Evolutionary conservation across 257 asterid species (phyloP), one percentile per base, ranked within the genome.

Genomic region (Penstemon eatonii): DNA sequence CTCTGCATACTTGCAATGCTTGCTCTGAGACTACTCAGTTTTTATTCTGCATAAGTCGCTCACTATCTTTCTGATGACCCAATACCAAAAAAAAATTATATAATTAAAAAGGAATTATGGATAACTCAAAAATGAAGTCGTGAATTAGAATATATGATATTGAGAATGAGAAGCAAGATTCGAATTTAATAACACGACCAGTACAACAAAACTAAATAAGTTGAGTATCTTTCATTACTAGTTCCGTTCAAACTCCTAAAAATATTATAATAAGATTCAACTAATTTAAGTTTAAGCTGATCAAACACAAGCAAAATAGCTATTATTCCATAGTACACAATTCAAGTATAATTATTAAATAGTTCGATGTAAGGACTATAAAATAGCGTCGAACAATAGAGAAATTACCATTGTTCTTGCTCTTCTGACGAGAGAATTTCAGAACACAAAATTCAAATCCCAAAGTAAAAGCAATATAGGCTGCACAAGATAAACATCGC

Each of bases 381-480:
- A 55, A 4, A 66, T 33, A 4, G 67, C 11, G 8, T 10, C 46
- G 60, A 53, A 38, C 36, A 41, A 36, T 25, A 36, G 54, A 42
- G 12, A 12, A 36, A 15, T 66, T 71, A 76, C 81, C 81, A 71
- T 71, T 6, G 4, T 70, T 8, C 15, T 18, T 39, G 25, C 43
- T 8, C 6, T 46, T 61, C 59, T 45, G 70, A 45, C 41, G 67
- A 67, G 54, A 8, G 52, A 50, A 56, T 6, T 8, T 25, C 41
- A 41, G 45, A 39, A 8, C 8, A 42, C 49, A 36, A 38, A 52
- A 15, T 40, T 40, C 45, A 13, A 49, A 37, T 63, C 12, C 51
- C 42, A 38, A 42, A 42, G 51, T 3, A 33, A 10, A 13, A 18
- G 11, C 9, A 18, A 8, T 12, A 9, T 6, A 6, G 9, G 73